phyloP scores from a whole-genome alignment of 495 filamentous ascomycete genomes.

The Thermothielavioides terrestris region DNA sequence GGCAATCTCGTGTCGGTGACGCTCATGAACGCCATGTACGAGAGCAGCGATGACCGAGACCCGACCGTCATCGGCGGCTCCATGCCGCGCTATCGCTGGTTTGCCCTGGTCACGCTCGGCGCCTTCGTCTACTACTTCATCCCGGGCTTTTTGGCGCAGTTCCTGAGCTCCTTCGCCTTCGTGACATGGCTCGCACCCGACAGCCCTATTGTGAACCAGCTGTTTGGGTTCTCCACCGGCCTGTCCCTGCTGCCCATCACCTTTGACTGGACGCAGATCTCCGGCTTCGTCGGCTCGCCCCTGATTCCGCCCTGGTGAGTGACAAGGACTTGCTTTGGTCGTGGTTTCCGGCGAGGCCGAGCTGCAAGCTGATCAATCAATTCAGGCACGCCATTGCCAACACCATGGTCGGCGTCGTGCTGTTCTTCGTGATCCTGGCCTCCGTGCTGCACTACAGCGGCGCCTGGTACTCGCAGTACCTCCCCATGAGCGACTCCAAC shows the following conservation, averaged over 20 bases:
- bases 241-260: conserved; percentile 53
- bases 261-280: conserved; percentile 58
- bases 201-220: conserved; percentile 58
- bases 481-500: conserved; percentile 51
- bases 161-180: conserved; percentile 52
- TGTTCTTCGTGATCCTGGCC: conserved; percentile 43
- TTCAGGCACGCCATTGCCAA: conserved; percentile 48
- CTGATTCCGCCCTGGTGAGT: conserved; percentile 50
- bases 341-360: background rate
- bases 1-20: conserved; percentile 53
- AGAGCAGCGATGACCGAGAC: conserved; percentile 40
- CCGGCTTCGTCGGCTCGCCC: conserved; percentile 49
- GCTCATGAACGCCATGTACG: conserved; percentile 64
- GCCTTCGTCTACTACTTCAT: conserved; percentile 54
- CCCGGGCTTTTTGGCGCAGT: conserved; percentile 50
- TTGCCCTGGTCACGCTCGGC: conserved; percentile 41
- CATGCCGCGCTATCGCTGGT: conserved; percentile 54
- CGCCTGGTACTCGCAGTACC: conserved; percentile 52
- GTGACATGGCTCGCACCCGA: conserved; percentile 53
- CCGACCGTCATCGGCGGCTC: conserved; percentile 44
- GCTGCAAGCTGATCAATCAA: background rate
- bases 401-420: conserved; percentile 51
- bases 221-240: conserved; percentile 58
- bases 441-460: conserved; percentile 54
- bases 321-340: background rate